Percentiles rank a stretch among this genome's conserved stretches.
These are phyloP conservation scores for Daldinia bambusicola DNA, from an alignment of 495 filamentous ascomycete genomes.

Conservation along the genomic window DNA sequence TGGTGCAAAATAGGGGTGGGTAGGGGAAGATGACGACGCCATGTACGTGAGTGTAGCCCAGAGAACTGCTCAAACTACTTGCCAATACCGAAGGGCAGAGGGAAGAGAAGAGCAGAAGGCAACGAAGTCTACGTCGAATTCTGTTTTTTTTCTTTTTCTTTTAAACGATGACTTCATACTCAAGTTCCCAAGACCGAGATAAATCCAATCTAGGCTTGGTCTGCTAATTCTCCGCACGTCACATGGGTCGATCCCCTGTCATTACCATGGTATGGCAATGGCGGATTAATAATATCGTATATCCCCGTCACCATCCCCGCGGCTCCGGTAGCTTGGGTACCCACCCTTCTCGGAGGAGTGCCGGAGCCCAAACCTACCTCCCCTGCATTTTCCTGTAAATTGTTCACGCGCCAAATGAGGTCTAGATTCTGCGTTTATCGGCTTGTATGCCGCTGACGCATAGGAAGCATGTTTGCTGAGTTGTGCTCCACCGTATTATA, in stretches of 20 bases:
- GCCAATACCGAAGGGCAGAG: background rate
- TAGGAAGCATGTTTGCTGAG: slow-evolving; percentile 2
- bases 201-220: slow-evolving; percentile 14
- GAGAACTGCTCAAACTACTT: background rate
- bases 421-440: slow-evolving; percentile 1
- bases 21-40: slow-evolving; percentile 16
- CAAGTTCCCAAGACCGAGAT: slow-evolving; percentile 21
- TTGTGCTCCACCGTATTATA: slow-evolving; percentile 2
- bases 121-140: background rate
- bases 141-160: background rate
- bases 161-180: slow-evolving; percentile 4
- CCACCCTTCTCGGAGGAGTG: slow-evolving; percentile 27
- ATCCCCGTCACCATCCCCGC: slow-evolving; percentile 31
- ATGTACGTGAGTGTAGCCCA: background rate
- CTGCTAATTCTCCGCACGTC: slow-evolving; percentile 25
- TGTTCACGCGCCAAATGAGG: background rate
- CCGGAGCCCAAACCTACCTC: too few species aligned
- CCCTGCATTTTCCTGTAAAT: background rate
- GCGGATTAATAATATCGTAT: slow-evolving; percentile 2
- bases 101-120: background rate
- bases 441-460: background rate
- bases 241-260: slow-evolving; percentile 1
- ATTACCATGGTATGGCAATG: background rate
- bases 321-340: slow-evolving; percentile 19
- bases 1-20: slow-evolving; percentile 31